Evolutionary conservation across 345 rosid genomes (phyloP).

Genomic region (Gynandropsis gynandra): DNA sequence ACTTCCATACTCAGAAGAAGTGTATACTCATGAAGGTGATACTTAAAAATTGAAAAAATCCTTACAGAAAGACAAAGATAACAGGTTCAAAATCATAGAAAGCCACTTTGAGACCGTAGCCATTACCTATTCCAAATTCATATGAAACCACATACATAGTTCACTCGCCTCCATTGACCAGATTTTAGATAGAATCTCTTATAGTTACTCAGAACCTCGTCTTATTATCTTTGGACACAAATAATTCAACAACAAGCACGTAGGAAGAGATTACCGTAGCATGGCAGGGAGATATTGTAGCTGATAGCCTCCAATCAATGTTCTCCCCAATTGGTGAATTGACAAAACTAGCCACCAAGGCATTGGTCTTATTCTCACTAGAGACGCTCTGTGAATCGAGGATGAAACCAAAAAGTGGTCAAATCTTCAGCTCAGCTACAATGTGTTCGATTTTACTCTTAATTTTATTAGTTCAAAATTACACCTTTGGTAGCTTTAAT

Average conservation of each 20-base stretch:
- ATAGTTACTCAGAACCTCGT: conserved; percentile 1
- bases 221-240: conserved; percentile 16
- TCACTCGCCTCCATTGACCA: conserved; percentile 15
- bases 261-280: conserved; percentile 65
- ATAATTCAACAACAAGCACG: conserved; percentile 9
- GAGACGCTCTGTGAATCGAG: conserved; percentile 72
- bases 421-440: conserved; percentile 19
- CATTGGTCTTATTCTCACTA: conserved; percentile 86
- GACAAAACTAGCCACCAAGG: conserved; percentile 83
- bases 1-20: conserved; percentile 5
- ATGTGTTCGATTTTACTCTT: neutral
- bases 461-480: too few relatives aligned
- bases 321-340: conserved; percentile 79
- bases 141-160: conserved; percentile 15
- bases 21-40: conserved; percentile 14
- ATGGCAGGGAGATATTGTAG: conserved; percentile 95
- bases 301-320: conserved; percentile 90
- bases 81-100: neutral
- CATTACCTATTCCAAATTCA: conserved; percentile 5
- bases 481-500: too few relatives aligned
- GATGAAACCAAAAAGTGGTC: conserved; percentile 18
- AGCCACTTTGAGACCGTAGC: conserved; percentile 5
- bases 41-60: conserved; percentile 1
- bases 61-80: neutral
- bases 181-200: conserved; percentile 13